Evolutionary conservation across 768 basidiomycete species (phyloP), one percentile per base, ranked within the genome.

Genomic region (Lentinula edodes): DNA sequence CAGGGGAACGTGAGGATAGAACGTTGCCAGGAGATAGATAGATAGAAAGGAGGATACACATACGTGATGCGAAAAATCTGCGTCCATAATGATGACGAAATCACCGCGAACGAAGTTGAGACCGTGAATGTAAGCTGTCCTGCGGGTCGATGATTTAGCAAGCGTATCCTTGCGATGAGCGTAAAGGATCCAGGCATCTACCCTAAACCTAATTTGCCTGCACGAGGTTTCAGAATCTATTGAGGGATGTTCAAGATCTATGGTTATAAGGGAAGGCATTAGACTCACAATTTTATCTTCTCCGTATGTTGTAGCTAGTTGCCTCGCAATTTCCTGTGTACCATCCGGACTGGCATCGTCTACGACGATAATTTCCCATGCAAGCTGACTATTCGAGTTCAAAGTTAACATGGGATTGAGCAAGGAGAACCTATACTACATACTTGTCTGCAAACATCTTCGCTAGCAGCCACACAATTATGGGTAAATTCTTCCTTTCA

Each of bases 41-140:
- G 15, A 18, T 5, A 32, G 35, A n/a, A 20, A 60, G 16, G 32
- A 61, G 46, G 18, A 62, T 32, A 41, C 18, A 75, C 89, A 50
- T 75, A 93, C 93, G 66, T 96, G 94, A 69, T 96, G 94, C 5
- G 93, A 95, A 74, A 96, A 95, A 75, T 96, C 94, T 55, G 94
- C 94, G 67, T 96, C 94, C 94, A 96, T 96, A 71, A 96, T 95
- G 69, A 95, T 91, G 20, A 95, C 92, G 75, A 95, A 96, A 73
- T 93, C 91, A 8, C 94, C 94, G 0, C 88, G 88, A 66, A 89
- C 90, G 73, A 91, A 95, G 66, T 92, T 88, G 52, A 96, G 78
- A 12, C 94, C 94, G 69, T 96, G 90, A 41, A 95, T 90, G 70
- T 96, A 96, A 38, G 94, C 94, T 20, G 94, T 95, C 60, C 92